Base-by-base conservation (phyloP, 176 grass and related monocot species). In the Tuctoria greenei region DNA sequence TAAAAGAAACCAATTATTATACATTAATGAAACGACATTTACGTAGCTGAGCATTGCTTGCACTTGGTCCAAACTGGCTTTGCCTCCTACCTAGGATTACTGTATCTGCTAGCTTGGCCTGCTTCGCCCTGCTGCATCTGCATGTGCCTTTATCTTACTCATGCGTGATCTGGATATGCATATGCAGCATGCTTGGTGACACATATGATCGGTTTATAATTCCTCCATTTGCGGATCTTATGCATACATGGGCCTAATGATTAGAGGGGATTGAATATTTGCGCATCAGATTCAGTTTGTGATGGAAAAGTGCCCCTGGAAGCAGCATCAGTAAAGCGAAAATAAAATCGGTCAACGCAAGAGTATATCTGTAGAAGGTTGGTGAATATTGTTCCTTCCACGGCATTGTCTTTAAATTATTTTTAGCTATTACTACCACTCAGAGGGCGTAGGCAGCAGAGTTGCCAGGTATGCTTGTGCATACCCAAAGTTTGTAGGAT, bases 221-320 rank as follows among this genome's bases (percentile, higher is more conserved):
- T 65, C 78, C 72, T 86, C 38, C 66, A 72, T 77, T 59, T 71
- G 40, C 73, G 59, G 85, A 87, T 87, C 85, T 59, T 25, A 23
- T 14, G 47, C 27, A 47, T 82, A 66, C 85, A 82, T 72, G n/a
- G 73, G 49, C 72, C 79, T 66, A 77, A 71, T 82, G 73, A 77
- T 77, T 66, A 39, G 78, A 23, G 43, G 45, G 64, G 45, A 58
- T 42, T 1, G 20, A 27, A 70, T 60, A 24, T 36, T 46, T 45
- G 18, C 12, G 12, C 6, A 58, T 58, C 7, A 25, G 10, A 16
- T 49, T 49, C 14, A 36, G 49, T 34, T 51, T 45, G 59, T 64
- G 28, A 21, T 11, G 10, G 6, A 4, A 76, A 76, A 76, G 74
- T 64, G 31, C 27, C 24, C 47, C 28, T 9, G 8, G 31, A 39